phyloP scores from a whole-genome alignment of 805 yeast genomes.

The Clavispora asparagi region DNA sequence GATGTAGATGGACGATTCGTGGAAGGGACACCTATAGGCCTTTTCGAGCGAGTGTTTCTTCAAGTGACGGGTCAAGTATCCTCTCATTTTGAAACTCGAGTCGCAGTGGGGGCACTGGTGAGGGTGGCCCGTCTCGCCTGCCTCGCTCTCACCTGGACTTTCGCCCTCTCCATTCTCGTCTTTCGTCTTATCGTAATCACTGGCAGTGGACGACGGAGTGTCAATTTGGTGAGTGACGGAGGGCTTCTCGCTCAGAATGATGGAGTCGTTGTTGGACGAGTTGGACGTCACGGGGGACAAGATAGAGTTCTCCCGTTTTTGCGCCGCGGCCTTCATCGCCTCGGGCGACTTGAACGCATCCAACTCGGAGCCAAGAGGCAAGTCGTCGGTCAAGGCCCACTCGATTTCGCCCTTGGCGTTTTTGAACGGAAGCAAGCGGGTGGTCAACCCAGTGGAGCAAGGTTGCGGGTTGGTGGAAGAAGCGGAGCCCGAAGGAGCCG shows the following conservation, averaged over 20 bases:
- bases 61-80: constrained; percentile 51
- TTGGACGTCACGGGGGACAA: constrained; percentile 38
- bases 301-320: constrained; percentile 5
- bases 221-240: constrained; percentile 19
- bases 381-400: constrained; percentile 49
- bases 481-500: background rate
- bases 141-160: constrained; percentile 3
- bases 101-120: constrained; percentile 47
- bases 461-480: constrained; percentile 17
- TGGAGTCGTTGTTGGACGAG: constrained; percentile 30
- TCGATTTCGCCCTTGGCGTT: constrained; percentile 52
- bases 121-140: constrained; percentile 16
- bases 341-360: constrained; percentile 20
- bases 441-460: constrained; percentile 48
- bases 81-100: constrained; percentile 45
- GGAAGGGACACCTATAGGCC: constrained; percentile 55
- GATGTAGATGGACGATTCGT: constrained; percentile 28
- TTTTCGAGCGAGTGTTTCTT: constrained; percentile 46
- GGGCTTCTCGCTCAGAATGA: constrained; percentile 15
- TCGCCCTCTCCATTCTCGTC: constrained; percentile 11
- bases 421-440: constrained; percentile 47
- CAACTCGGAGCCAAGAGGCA: constrained; percentile 20
- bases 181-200: constrained; percentile 14
- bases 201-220: constrained; percentile 24
- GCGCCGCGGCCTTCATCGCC: constrained; percentile 1